Conservation (phyloP, 1,284 basidiomycete species). For the Cystobasidiaceae sp. region DNA sequence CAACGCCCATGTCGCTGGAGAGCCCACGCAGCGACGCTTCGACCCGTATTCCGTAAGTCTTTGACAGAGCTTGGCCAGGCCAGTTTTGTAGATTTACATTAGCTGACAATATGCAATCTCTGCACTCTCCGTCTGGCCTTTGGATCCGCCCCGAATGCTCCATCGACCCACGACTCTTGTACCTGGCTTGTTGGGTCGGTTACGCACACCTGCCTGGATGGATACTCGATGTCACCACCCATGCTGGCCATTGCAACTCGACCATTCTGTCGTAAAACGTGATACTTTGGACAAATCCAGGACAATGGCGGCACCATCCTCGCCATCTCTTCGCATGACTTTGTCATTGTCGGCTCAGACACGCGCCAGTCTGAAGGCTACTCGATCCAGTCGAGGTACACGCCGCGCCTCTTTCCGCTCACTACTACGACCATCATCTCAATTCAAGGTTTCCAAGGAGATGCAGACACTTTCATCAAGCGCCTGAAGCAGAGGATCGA, state of each 20-base stretch:
- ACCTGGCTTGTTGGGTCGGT: background rate
- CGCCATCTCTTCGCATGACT: conserved; percentile 85
- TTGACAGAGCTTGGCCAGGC: background rate
- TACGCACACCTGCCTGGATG: conserved; percentile 13
- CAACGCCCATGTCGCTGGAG: conserved; percentile 3
- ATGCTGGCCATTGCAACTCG: background rate
- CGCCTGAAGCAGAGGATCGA: conserved; percentile 86
- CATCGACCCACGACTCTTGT: background rate
- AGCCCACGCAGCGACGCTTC: conserved; percentile 20
- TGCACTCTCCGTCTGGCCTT: background rate
- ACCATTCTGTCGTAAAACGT: no score
- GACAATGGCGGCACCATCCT: conserved; percentile 92
- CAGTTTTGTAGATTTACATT: background rate
- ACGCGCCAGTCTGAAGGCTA: conserved; percentile 91
- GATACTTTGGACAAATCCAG: conserved; percentile 1
- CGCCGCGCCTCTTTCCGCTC: conserved; percentile 79
- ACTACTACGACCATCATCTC: conserved; percentile 89
- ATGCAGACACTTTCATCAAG: conserved; percentile 93
- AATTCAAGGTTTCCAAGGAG: conserved; percentile 90
- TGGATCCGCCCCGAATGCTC: background rate
- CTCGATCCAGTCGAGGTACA: conserved; percentile 90
- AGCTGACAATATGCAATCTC: background rate
- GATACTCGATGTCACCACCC: no score
- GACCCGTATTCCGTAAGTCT: conserved; percentile 26
- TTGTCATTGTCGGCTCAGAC: conserved; percentile 87